Percentiles rank a stretch among this genome's conserved stretches.
phyloP scores from a whole-genome alignment of 1,284 basidiomycete genomes.

The Kwoniella shivajii region DNA sequence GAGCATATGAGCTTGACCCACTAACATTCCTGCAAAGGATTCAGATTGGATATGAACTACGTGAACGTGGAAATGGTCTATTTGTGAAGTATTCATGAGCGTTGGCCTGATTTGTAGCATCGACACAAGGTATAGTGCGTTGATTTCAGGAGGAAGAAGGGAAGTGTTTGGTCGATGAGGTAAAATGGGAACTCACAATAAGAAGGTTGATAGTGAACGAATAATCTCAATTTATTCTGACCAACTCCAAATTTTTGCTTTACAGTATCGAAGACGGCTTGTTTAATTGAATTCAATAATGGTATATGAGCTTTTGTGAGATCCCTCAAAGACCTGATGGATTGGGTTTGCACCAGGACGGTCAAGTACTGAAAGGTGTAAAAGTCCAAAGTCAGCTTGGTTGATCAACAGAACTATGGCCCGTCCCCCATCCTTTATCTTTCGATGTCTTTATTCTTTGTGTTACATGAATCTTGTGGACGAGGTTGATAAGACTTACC shows the following conservation, averaged over 20 bases:
- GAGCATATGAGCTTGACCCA: conserved; percentile 89
- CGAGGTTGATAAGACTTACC: conserved; percentile 34
- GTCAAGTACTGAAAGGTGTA: conserved; percentile 65
- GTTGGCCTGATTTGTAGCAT: no score
- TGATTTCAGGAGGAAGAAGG: background rate
- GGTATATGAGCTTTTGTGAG: conserved; percentile 66
- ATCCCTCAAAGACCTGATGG: conserved; percentile 71
- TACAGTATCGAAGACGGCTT: conserved; percentile 65
- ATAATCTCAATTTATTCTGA: conserved; percentile 69
- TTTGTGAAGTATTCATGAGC: background rate
- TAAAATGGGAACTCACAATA: conserved; percentile 69
- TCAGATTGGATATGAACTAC: conserved; percentile 77
- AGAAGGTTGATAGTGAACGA: conserved; percentile 92
- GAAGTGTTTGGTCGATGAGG: background rate
- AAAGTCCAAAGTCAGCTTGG: background rate
- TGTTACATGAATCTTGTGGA: no score
- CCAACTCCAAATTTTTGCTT: conserved; percentile 73
- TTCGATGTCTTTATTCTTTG: no score
- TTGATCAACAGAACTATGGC: background rate
- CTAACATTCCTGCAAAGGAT: conserved; percentile 69
- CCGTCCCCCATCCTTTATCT: no score
- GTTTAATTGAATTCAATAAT: conserved; percentile 67
- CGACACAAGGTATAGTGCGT: background rate
- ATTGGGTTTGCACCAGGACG: conserved; percentile 64
- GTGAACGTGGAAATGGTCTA: conserved; percentile 95